Conservation (phyloP, 2,329 filamentous ascomycete species). For the Penicillium sp. region DNA sequence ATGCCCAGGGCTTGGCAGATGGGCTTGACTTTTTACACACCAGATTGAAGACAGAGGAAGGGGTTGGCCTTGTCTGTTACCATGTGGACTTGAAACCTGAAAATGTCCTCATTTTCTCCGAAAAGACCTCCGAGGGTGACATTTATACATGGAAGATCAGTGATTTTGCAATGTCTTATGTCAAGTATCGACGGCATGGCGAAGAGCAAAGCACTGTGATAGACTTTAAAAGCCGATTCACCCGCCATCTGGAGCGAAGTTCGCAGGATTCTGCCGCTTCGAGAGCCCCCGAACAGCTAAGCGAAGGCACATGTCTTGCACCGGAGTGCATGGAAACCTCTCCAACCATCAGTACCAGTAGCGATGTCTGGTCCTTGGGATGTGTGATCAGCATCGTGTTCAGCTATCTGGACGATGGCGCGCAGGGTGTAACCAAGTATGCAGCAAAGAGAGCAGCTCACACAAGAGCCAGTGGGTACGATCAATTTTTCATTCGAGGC, state of each 20-base stretch:
- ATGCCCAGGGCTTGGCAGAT: neutral
- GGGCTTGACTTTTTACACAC: neutral
- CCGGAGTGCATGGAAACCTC: neutral
- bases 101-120: neutral
- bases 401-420: neutral
- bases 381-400: neutral
- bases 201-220: neutral
- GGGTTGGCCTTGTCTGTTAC: neutral
- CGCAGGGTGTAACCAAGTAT: neutral
- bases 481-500: neutral
- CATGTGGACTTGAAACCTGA: neutral
- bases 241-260: neutral
- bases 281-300: neutral
- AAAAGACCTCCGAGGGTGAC: neutral
- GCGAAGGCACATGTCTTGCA: neutral
- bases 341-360: neutral
- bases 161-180: neutral
- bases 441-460: neutral
- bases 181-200: neutral
- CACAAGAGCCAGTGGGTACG: neutral
- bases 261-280: neutral
- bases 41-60: neutral
- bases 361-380: constrained; percentile 1
- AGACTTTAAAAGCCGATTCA: neutral
- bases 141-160: neutral